phyloP scores from a whole-genome alignment of 1,284 basidiomycete species.

The Polyporus tsugae region DNA sequence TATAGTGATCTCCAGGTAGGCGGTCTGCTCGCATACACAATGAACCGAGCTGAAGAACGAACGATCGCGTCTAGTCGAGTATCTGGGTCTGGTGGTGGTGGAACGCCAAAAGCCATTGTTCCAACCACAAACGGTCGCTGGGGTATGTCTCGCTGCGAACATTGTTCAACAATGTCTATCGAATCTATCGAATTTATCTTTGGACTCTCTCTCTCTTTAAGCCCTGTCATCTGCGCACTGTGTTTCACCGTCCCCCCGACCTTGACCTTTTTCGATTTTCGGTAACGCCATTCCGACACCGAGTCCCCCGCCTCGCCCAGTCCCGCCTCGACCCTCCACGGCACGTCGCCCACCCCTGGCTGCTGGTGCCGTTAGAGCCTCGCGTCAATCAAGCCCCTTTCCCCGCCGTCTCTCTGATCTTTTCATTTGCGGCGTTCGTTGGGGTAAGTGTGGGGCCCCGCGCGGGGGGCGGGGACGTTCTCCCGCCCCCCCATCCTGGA shows the following conservation, averaged over 20 bases:
- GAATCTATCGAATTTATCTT: background rate
- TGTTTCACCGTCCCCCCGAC: background rate
- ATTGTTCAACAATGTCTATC: no score
- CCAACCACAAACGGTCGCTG: background rate
- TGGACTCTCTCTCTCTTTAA: background rate
- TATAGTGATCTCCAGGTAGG: background rate
- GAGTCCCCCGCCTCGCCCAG: background rate
- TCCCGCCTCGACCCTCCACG: background rate
- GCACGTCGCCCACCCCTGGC: background rate
- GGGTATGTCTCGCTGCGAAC: background rate
- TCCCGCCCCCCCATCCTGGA: background rate
- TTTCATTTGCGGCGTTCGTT: background rate
- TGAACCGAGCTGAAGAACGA: background rate
- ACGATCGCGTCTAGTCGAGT: background rate
- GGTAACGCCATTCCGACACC: slow-evolving; percentile 5
- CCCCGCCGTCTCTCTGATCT: background rate
- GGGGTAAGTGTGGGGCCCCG: slow-evolving; percentile 17
- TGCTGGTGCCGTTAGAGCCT: background rate
- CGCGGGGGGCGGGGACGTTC: background rate
- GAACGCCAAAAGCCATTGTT: background rate
- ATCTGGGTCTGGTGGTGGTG: background rate
- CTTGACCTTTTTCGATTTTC: slow-evolving; percentile 5
- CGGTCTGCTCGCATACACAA: background rate
- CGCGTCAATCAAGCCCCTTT: background rate
- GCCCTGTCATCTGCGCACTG: background rate